Evolutionary conservation across 495 filamentous ascomycete genomes (phyloP), one percentile per base, ranked within the genome.

Genomic region (Parachaetomium inaequale): DNA sequence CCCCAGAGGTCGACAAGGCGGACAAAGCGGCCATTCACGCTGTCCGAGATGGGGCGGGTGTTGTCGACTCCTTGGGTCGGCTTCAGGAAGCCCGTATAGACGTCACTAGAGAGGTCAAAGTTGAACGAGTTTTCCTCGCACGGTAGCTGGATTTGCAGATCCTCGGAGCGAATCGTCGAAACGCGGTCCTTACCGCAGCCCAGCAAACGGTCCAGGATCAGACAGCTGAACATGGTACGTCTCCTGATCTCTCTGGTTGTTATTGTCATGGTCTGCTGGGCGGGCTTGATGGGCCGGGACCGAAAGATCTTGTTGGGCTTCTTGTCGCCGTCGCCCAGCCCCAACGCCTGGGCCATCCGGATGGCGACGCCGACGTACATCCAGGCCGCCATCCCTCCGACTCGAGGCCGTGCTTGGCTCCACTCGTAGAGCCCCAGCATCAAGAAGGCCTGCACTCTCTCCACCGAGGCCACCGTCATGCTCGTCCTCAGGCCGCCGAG

Each of bases 401-500:
- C 75, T 65, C 68, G 71, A 36, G 78, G 78, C 8, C 64, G 64
- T 36, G 82, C 85, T 77, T 90, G 90, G 31, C 88, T 87, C 90
- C 91, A 94, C 68, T 93, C 90, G 66, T 94, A 90, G 23, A 94
- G 78, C 1, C 85, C 88, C 11, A 96, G 78, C 90, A 95, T 94
- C 46, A 94, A 75, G 21, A 90, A 78, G 4, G 88, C 89, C 67
- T 93, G 89, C 4, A 89, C 85, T 25, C 87, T 81, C 58, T 92
- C 85, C 7, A 95, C 78, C 11, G 81, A 87, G 67, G 68, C 86
- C 66, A 55, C 79, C 59, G 69, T 83, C 79, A 78, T 88, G 66
- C 70, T 78, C 64, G 70, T 81, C 70, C 72, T 78, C 69, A 81
- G 76, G 58, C 68, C 83, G 43, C 84, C 85, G 59, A 90, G 81